A percentile compares a stretch with the other conserved stretches of the same genome.
Conservation (phyloP, 345 rosid genomes). For the Gossypium sturtianum region DNA sequence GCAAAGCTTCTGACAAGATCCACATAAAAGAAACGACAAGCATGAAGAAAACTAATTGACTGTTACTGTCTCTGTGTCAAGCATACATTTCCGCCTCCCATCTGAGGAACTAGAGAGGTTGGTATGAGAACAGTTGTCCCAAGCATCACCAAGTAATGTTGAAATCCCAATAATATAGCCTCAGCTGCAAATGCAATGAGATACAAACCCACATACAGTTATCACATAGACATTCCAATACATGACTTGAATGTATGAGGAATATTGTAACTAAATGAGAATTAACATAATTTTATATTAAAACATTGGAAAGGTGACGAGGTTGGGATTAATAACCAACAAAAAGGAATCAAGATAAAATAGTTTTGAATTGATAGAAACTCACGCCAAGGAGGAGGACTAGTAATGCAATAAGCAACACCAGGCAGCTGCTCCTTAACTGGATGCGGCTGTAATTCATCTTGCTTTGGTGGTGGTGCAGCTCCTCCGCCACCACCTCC, state of each 20-base stretch:
- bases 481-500: constrained; percentile 36
- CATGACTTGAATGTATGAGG: not conserved
- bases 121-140: constrained; percentile 93
- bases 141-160: constrained; percentile 94
- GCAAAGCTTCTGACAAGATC: not conserved
- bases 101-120: constrained; percentile 72
- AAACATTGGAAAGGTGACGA: not conserved
- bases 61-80: constrained; percentile 1
- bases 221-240: not conserved
- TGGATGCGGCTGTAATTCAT: constrained; percentile 90
- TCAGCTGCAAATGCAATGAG: constrained; percentile 66
- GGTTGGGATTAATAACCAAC: not conserved
- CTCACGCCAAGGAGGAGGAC: constrained; percentile 99
- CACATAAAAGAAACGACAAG: constrained; percentile 16
- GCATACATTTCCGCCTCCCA: constrained; percentile 95
- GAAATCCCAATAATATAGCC: constrained; percentile 89
- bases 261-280: not conserved
- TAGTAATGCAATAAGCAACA: constrained; percentile 76
- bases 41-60: constrained; percentile 9
- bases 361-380: not conserved
- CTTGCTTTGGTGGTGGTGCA: constrained; percentile 77
- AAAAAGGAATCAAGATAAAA: not conserved
- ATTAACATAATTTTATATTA: not conserved
- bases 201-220: constrained; percentile 13
- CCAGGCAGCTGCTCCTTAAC: constrained; percentile 79